Evolutionary conservation across 306 rosid species (phyloP).

Genomic region (Herpetospermum pedunculosum): DNA sequence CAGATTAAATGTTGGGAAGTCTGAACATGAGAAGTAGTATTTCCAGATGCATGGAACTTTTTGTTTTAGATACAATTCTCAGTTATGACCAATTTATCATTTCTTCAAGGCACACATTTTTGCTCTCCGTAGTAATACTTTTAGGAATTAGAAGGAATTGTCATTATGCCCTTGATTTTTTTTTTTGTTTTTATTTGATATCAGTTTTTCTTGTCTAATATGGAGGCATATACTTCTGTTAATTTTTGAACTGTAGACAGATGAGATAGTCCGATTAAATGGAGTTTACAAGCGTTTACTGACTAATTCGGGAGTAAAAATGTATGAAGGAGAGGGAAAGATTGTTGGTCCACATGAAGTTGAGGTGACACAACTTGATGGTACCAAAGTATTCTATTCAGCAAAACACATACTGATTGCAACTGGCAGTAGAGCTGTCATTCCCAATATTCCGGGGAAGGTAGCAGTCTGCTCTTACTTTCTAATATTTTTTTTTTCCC

Average conservation of each 20-base stretch:
- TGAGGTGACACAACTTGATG: constrained; percentile 94
- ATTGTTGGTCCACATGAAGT: constrained; percentile 83
- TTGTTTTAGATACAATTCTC: background rate
- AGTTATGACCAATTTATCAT: background rate
- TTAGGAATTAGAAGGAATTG: background rate
- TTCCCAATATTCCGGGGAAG: constrained; percentile 77
- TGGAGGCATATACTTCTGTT: background rate
- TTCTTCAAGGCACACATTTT: background rate
- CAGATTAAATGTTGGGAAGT: background rate
- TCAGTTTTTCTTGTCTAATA: background rate
- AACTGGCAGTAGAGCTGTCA: constrained; percentile 82
- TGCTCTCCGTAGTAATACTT: background rate
- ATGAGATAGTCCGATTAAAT: constrained; percentile 76
- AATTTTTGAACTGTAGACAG: constrained; percentile 48
- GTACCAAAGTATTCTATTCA: constrained; percentile 78
- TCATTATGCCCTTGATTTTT: background rate
- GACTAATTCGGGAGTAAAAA: constrained; percentile 76
- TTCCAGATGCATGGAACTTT: background rate
- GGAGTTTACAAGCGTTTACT: constrained; percentile 88
- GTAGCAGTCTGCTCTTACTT: constrained; percentile 23
- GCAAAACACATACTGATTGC: constrained; percentile 91
- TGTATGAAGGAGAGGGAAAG: constrained; percentile 89
- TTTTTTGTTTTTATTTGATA: background rate
- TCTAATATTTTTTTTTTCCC: background rate
- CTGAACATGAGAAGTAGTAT: background rate